Evolutionary conservation across 768 basidiomycete species (phyloP), one percentile per base, ranked within the genome.

Genomic region (Rhodotorula toruloides): DNA sequence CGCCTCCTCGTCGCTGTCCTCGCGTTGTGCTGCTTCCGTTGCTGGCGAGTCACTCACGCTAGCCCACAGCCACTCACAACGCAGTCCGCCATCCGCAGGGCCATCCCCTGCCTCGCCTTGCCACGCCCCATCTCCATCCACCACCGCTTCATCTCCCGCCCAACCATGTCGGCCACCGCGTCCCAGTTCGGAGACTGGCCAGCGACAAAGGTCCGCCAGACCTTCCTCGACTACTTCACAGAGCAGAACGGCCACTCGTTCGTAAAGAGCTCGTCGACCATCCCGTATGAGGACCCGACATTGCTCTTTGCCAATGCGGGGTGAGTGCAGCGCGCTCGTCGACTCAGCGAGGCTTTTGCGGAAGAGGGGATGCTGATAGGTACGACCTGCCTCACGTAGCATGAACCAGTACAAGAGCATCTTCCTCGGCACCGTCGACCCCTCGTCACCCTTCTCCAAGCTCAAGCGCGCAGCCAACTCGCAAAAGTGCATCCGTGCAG

Each of bases 401-500:
- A 81, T 80, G 78, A 79, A 79, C 57, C 78, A 98, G 88, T 98
- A 89, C 82, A 98, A 99, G 80, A 81, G 90, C 48, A 90, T 99
- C 69, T 98, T 99, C 78, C 83, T 99, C n/a, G 94, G 94, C 71
- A 97, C 89, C 11, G 91, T 94, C 67, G 96, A 98, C 79, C 92
- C 94, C 37, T 82, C 91, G 72, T 96, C 93, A 3, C 89, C 91
- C 48, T 84, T 96, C 73, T 83, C 89, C 63, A 92, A 89, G 76
- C 81, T 96, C 68, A 91, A 87, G 76, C 88, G 96, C 74, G 96
- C 93, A 4, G 91, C 87, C 78, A 99, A 98, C 80, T 87, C 84
- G 56, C 96, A 99, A 77, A 99, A 99, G 79, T 99, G 96, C 78
- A 99, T 99, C 73, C 84, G 96, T 63, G 96, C 96, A 4, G 96